Evolutionary conservation across 1,284 basidiomycete genomes (phyloP).

Genomic region (Fomitopsis betulina): DNA sequence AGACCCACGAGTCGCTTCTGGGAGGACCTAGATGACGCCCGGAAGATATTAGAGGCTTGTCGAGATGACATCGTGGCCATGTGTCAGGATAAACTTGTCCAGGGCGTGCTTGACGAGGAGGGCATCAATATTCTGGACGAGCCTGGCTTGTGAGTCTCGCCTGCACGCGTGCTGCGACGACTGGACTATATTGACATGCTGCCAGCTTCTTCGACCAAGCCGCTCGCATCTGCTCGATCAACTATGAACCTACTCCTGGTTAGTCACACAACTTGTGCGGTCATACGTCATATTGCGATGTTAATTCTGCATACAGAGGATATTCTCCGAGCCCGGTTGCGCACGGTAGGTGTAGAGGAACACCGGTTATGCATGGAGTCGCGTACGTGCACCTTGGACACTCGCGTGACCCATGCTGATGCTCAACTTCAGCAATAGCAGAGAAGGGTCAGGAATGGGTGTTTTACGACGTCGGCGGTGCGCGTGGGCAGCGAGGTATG

Average conservation of each 20-base stretch:
- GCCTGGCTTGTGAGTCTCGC: constrained; percentile 50
- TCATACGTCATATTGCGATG: neutral
- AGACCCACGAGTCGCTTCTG: constrained; percentile 6
- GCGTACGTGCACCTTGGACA: constrained; percentile 21
- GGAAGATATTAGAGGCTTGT: constrained; percentile 49
- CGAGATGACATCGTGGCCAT: constrained; percentile 48
- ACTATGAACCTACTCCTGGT: constrained; percentile 52
- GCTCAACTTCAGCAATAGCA: constrained; percentile 3
- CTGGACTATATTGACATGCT: neutral
- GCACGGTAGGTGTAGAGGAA: constrained; percentile 63
- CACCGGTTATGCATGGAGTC: constrained; percentile 51
- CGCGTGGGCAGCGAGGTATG: constrained; percentile 49
- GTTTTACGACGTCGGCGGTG: constrained; percentile 61
- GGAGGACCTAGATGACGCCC: constrained; percentile 37
- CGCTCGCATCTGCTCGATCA: constrained; percentile 41
- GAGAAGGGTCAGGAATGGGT: constrained; percentile 48
- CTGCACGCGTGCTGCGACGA: neutral
- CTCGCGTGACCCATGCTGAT: neutral
- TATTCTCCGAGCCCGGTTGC: constrained; percentile 57
- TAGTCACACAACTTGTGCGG: neutral
- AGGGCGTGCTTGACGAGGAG: constrained; percentile 33
- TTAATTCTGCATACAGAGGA: constrained; percentile 36
- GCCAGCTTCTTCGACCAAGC: constrained; percentile 57
- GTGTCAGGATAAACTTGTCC: constrained; percentile 43
- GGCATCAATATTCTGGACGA: constrained; percentile 48